A percentile compares a stretch with the other conserved stretches of the same genome.
Evolutionary conservation across 352 stramenopile species (phyloP).

Genomic region (Pythium graminicola): DNA sequence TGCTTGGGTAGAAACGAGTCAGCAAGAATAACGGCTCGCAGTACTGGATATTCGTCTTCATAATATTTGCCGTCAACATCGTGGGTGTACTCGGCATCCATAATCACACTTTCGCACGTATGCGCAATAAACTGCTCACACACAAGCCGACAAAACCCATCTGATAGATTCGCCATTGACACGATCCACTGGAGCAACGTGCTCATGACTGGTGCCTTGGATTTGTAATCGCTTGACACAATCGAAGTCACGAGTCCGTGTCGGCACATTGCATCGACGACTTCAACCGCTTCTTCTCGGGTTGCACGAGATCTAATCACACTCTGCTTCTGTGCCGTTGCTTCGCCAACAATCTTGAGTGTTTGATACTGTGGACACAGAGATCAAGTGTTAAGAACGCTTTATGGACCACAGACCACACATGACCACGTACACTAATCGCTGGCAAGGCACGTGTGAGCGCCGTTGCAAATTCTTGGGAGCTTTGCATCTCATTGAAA

Average conservation of each 20-base stretch:
- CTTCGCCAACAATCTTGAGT: constrained; percentile 72
- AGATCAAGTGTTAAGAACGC: too few species aligned
- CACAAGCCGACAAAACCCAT: constrained; percentile 76
- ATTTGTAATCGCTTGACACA: constrained; percentile 71
- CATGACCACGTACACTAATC: constrained; percentile 38
- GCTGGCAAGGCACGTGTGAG: constrained; percentile 63
- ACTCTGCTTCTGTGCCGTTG: constrained; percentile 67
- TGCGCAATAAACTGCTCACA: constrained; percentile 57
- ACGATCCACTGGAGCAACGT: constrained; percentile 76
- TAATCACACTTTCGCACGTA: constrained; percentile 5
- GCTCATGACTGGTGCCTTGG: constrained; percentile 53
- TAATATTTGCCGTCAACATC: constrained; percentile 30
- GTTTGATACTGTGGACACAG: constrained; percentile 67
- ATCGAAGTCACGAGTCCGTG: constrained; percentile 78
- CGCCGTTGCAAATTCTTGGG: constrained; percentile 74
- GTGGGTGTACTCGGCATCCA: constrained; percentile 23
- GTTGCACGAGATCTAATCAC: constrained; percentile 57
- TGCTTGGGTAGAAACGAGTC: constrained; percentile 79
- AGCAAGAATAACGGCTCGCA: constrained; percentile 75
- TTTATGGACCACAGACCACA: neutral
- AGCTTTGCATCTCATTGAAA: constrained; percentile 90
- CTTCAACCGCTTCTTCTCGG: constrained; percentile 64
- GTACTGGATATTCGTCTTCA: constrained; percentile 43
- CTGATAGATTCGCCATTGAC: constrained; percentile 69
- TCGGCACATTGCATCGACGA: constrained; percentile 53